These are phyloP conservation scores for Phytopythium sindhum DNA, from an alignment of 352 stramenopile species.

Conservation along the genomic window DNA sequence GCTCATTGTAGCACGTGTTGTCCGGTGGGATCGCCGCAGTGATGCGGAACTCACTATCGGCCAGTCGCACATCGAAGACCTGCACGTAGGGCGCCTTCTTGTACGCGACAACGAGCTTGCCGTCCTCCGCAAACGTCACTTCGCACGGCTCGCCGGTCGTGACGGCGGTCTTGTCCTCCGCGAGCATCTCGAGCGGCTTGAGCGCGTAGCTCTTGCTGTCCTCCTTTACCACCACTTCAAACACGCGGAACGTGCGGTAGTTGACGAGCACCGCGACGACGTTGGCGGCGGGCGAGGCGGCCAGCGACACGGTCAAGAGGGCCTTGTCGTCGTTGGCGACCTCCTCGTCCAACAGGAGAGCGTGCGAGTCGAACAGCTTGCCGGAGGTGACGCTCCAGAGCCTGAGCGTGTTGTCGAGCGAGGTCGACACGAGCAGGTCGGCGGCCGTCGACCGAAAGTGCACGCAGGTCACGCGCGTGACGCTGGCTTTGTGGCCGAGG, in stretches of 20 bases:
- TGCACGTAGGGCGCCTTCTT: constrained; percentile 59
- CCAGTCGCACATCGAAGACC: constrained; percentile 41
- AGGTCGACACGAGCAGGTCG: constrained; percentile 63
- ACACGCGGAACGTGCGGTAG: constrained; percentile 44
- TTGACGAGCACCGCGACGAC: constrained; percentile 56
- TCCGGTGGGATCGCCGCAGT: constrained; percentile 6
- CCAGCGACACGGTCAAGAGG: constrained; percentile 53
- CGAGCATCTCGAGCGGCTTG: constrained; percentile 19
- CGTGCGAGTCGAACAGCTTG: constrained; percentile 49
- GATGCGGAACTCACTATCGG: constrained; percentile 13
- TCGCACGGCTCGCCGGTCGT: constrained; percentile 46
- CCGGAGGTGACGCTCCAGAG: constrained; percentile 61
- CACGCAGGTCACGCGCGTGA: constrained; percentile 58
- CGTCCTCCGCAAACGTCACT: constrained; percentile 41
- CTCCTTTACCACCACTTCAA: constrained; percentile 37
- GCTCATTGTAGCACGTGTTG: constrained; percentile 28
- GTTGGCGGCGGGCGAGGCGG: constrained; percentile 54
- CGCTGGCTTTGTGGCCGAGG: constrained; percentile 65
- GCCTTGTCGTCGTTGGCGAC: constrained; percentile 30
- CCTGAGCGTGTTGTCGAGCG: constrained; percentile 81
- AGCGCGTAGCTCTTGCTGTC: constrained; percentile 14
- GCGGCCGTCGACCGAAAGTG: constrained; percentile 18
- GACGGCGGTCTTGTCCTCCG: constrained; percentile 30
- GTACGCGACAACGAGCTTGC: constrained; percentile 51
- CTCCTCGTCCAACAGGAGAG: constrained; percentile 32